Base-by-base conservation (phyloP, 371 early-diverging fungal genomes). In the Mortierella sp. region DNA sequence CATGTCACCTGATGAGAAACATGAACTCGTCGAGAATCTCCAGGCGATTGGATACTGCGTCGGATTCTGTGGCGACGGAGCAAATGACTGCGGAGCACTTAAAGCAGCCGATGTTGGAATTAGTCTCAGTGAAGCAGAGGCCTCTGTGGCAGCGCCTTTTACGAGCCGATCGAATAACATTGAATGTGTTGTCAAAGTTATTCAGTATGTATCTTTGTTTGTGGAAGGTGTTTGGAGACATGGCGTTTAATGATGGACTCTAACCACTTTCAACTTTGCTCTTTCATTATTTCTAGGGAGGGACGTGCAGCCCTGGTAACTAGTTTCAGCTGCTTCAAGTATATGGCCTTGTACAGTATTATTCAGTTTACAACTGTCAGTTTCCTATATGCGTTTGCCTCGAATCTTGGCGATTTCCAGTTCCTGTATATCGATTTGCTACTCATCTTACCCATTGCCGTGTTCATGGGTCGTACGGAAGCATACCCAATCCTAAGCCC, bases 1-100 rank as follows among this genome's bases (percentile, higher is more conserved):
- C 68, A 99, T 99, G 99, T 98, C 97, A 1, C 99, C 99, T 0
- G 99, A 97, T 70, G 98, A 99, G 83, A 99, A 99, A 74, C 96
- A 95, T 61, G 93, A 95, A 70, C 86, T 99, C 12, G 97, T 99
- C 2, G 94, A 95, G 72, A 88, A 89, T 49, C 85, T 98, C 28
- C 97, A 98, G 83, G 87, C 85, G 15, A 85, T 98, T 35, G 98
- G 95, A 6, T 96, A 98, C 83, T 94, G 94, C 74, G 94, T 96
- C 9, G 96, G 97, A 0, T 98, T 99, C 71, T 97, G 97, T 85
- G 99, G 99, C n/a, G 99, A 99, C 86, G 99, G 99, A 9, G 99
- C 99, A 37, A 99, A 99, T 77, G 99, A 99, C 84, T 98, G 98
- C 86, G 99, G 98, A 26, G 99, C 99, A 2, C 87, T 99, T 17